Evolutionary conservation across 768 basidiomycete genomes (phyloP), one percentile per base, ranked within the genome.

Genomic region (Leccinellum luteum): DNA sequence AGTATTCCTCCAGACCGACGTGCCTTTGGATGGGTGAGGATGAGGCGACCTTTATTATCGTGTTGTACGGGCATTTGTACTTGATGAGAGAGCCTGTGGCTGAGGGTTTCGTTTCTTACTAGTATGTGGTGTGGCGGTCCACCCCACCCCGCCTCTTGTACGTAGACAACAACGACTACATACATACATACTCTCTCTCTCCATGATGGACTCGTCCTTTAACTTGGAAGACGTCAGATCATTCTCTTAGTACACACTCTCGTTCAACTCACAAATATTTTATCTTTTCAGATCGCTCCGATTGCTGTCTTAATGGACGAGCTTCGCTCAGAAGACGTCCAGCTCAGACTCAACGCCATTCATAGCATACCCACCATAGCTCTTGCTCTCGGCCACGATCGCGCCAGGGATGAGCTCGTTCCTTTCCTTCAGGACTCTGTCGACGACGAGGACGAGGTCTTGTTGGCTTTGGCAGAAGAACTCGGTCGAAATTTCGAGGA

Each of bases 341-440:
- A 95, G 75, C 77, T 98, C 48, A 90, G 97, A 55, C 80, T 99
- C 69, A 95, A 96, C 64, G 95, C 97, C 59, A 95, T 99, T 62
- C 94, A 94, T 75, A 92, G 95, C 75, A 85, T 99, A 68, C 94
- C 94, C 52, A 99, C 97, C 49, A 99, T 99, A 75, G 96, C 96
- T 6, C 84, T 99, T 60, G 97, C 97, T 17, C 82, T 99, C 52
- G 96, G 97, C 6, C 86, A 94, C 44, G 90, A 95, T 79, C 91
- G 97, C 65, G 92, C 95, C 25, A 85, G 96, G 61, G 90, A 94
- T 55, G 97, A 99, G 72, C 84, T 99, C 64, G 84, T 99, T 60
- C 92, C 94, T 1, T 99, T 99, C 79, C 84, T 99, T 54, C 93
- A 94, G 76, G 96, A 99, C 69, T 95, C 94, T n/a, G 87, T 99